Percentiles rank a stretch among this genome's conserved stretches.
phyloP scores from a whole-genome alignment of 768 basidiomycete genomes.

The Flagelloscypha sp. region DNA sequence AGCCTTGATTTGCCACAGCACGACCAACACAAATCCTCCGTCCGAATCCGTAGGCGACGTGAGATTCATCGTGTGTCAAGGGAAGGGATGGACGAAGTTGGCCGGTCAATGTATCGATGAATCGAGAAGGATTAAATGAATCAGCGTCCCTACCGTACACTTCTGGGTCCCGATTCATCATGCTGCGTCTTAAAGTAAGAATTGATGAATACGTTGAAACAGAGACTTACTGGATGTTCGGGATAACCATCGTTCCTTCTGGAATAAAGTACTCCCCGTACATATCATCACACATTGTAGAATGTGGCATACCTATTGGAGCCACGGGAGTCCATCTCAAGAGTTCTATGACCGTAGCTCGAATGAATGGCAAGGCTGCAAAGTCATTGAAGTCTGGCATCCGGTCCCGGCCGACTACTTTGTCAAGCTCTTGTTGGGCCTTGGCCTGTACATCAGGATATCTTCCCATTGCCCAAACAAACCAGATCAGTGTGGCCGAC shows the following conservation, averaged over 20 bases:
- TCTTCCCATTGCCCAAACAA: conserved; percentile 17
- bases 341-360: conserved; percentile 17
- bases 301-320: conserved; percentile 21
- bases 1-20: conserved; percentile 4
- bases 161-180: conserved; percentile 18
- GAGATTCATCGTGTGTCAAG: conserved; percentile 23
- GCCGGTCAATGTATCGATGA: conserved; percentile 18
- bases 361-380: conserved; percentile 16
- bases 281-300: conserved; percentile 18
- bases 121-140: conserved; percentile 17
- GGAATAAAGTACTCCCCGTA: conserved; percentile 23
- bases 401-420: conserved; percentile 22
- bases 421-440: conserved; percentile 31
- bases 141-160: conserved; percentile 19
- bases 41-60: conserved; percentile 24
- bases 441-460: conserved; percentile 22
- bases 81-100: conserved; percentile 11
- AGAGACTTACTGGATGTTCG: conserved; percentile 13
- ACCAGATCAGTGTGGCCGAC: conserved; percentile 12
- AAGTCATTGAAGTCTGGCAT: conserved; percentile 19
- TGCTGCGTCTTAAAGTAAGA: no score
- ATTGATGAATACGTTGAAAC: no score
- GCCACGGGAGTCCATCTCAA: conserved; percentile 16
- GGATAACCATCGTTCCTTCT: conserved; percentile 23
- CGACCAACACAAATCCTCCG: conserved; percentile 12